These are phyloP conservation scores for Hebeloma cylindrosporum DNA, from an alignment of 768 basidiomycete genomes.

Conservation along the genomic window DNA sequence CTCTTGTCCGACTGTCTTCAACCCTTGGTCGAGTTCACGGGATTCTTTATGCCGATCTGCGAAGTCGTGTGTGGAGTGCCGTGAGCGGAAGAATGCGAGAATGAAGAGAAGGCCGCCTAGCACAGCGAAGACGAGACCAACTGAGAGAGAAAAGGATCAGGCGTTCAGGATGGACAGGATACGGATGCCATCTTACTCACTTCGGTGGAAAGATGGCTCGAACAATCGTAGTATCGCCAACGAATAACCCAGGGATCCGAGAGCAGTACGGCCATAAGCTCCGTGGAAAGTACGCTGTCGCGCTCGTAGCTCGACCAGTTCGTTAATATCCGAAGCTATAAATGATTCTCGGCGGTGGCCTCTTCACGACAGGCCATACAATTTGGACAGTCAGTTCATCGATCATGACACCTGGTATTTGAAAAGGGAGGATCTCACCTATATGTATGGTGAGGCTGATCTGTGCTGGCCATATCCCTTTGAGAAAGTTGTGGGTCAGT, in stretches of 20 bases:
- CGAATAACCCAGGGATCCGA: conserved; percentile 72
- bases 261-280: conserved; percentile 74
- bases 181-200: conserved; percentile 39
- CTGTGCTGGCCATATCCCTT: not conserved
- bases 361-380: conserved; percentile 13
- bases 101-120: conserved; percentile 62
- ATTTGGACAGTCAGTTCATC: not conserved
- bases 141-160: conserved; percentile 21
- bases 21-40: conserved; percentile 33
- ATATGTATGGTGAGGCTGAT: conserved; percentile 8
- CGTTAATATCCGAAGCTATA: conserved; percentile 49
- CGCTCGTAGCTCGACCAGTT: conserved; percentile 75
- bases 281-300: conserved; percentile 82
- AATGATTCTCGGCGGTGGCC: conserved; percentile 48
- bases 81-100: conserved; percentile 56
- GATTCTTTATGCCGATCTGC: conserved; percentile 54
- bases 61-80: conserved; percentile 74
- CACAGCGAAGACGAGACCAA: conserved; percentile 63
- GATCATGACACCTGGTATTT: not conserved
- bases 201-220: conserved; percentile 67
- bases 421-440: conserved; percentile 5
- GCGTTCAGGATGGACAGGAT: not conserved
- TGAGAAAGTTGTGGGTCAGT: not conserved
- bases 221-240: conserved; percentile 79
- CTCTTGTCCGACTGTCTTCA: conserved; percentile 62